Base-by-base conservation (phyloP, 1,284 basidiomycete species). In the Pterula multifida region DNA sequence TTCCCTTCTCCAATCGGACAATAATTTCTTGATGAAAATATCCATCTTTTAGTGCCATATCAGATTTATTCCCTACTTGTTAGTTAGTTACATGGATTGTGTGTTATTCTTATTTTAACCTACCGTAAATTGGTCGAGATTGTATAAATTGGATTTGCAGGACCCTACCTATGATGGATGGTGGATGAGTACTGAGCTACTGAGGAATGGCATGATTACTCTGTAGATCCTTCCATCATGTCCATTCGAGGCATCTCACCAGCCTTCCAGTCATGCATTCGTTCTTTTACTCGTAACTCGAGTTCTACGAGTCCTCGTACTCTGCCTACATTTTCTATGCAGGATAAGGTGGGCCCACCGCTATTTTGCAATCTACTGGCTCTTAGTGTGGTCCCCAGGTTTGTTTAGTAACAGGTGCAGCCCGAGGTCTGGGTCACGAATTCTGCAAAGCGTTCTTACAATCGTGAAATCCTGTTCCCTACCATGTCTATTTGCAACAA, bases 331-430 rank as follows among this genome's bases (percentile, higher is more conserved):
- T 82, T 87, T 58, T 85, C 83, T 11, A 72, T 88, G 66, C 69
- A 78, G 58, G 73, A 73, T 59, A 88, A 87, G 71, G 84, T 80
- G 13, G 6, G 26, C 9, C 22, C 21, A n/a, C 26, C 45, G 9
- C 23, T 48, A 12, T 49, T 32, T 32, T 13, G 36, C 39, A 19
- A 17, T 28, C 13, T n/a, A 36, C 48, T 3, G 32, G 13, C 35
- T 26, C 50, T 45, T 45, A 39, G 25, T n/a, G 3, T 42, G 39
- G n/a, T 36, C 32, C 3, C 25, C 66, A 96, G 83, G 90, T 94
- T 47, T 92, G 88, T 68, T 71, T 95, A 57, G 81, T 98, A 50
- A 98, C 94, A n/a, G 94, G 94, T 49, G 95, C 85, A 49, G 94
- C 91, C 15, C 77, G 89, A 59, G 94, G 94, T 12, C 69, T 96